phyloP scores from a whole-genome alignment of 2,329 filamentous ascomycete species.

The Madurella fahalii region DNA sequence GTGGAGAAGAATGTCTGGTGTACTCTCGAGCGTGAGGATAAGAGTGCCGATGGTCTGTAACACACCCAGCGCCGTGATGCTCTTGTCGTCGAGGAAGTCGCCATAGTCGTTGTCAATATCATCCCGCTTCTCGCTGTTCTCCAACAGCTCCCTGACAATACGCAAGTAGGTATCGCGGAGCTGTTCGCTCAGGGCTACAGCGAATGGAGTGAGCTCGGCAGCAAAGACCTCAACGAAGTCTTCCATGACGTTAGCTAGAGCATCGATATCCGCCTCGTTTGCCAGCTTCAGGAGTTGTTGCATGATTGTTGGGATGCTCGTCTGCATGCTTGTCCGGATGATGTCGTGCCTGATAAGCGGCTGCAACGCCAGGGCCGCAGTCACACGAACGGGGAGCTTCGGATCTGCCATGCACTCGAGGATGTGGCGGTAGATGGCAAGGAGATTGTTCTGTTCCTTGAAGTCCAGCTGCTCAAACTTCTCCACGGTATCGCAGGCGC shows the following conservation, averaged over 20 bases:
- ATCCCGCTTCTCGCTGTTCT: conserved; percentile 75
- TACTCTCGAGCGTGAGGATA: conserved; percentile 94
- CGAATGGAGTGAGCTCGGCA: conserved; percentile 93
- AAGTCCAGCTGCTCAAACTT: conserved; percentile 98
- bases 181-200: conserved; percentile 92
- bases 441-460: conserved; percentile 91
- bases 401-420: conserved; percentile 93
- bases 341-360: conserved; percentile 93
- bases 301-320: conserved; percentile 98
- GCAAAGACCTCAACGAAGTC: conserved; percentile 99
- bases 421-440: conserved; percentile 95
- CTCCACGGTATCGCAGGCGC: conserved; percentile 94
- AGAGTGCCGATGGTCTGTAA: conserved; percentile 96
- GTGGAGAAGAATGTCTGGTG: conserved; percentile 88
- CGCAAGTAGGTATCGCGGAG: conserved; percentile 92
- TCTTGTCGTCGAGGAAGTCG: conserved; percentile 96
- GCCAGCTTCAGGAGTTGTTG: conserved; percentile 95
- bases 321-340: conserved; percentile 92
- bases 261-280: conserved; percentile 97
- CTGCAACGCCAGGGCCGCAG: conserved; percentile 88
- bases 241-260: conserved; percentile 97
- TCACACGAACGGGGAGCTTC: conserved; percentile 90
- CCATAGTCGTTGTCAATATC: conserved; percentile 76
- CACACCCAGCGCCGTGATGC: conserved; percentile 92
- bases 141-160: conserved; percentile 85